A percentile compares a stretch with the other conserved stretches of the same genome.
Conservation (phyloP, 1,284 basidiomycete species). For the Boletus sp. region DNA sequence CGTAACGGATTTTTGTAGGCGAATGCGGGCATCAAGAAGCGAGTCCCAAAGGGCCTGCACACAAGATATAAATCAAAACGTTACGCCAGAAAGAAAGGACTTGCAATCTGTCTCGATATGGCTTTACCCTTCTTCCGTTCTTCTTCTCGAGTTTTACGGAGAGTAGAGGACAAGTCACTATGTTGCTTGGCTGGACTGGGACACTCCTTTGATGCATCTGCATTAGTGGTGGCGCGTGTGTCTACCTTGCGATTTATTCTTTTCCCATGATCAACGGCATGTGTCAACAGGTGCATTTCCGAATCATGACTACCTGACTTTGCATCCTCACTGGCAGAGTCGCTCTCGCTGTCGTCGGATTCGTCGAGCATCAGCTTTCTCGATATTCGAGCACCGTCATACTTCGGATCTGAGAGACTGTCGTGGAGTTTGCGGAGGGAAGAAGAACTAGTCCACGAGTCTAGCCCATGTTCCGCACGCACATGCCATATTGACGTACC, state of each 20-base stretch:
- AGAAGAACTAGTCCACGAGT: constrained; percentile 52
- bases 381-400: constrained; percentile 63
- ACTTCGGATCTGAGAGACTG: constrained; percentile 67
- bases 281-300: constrained; percentile 29
- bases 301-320: constrained; percentile 12
- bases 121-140: constrained; percentile 77
- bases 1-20: constrained; percentile 75
- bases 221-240: background rate
- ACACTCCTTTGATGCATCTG: constrained; percentile 1
- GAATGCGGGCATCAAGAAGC: constrained; percentile 83
- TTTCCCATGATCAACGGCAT: constrained; percentile 5
- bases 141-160: constrained; percentile 58
- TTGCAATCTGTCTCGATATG: constrained; percentile 77
- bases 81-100: constrained; percentile 28
- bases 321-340: constrained; percentile 28
- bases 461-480: constrained; percentile 5
- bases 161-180: constrained; percentile 48
- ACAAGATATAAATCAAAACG: constrained; percentile 11
- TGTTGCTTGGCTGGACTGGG: constrained; percentile 28
- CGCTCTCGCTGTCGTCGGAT: constrained; percentile 35
- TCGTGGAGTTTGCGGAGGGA: constrained; percentile 60
- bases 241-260: constrained; percentile 3
- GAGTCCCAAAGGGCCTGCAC: constrained; percentile 76
- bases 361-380: constrained; percentile 56
- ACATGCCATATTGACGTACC: constrained; percentile 46